Conservation (phyloP, 2,329 filamentous ascomycete species). For the Cladophialophora chaetospira region DNA sequence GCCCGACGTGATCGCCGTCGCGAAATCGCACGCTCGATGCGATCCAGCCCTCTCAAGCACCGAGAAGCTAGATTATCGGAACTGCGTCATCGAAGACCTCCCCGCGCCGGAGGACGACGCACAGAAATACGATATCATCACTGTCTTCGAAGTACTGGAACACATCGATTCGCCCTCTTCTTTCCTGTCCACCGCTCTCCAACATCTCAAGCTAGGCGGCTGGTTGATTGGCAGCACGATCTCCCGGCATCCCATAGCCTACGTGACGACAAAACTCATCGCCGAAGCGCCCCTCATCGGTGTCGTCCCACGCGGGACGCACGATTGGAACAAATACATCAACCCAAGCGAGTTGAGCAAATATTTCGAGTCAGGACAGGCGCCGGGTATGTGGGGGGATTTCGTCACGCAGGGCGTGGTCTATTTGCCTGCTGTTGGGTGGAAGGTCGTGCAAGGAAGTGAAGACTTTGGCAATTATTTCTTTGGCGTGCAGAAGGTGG, state of each 20-base stretch:
- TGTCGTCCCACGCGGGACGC: conserved; percentile 88
- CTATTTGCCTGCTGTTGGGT: conserved; percentile 87
- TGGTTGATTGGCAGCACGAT: conserved; percentile 95
- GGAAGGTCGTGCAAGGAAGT: conserved; percentile 78
- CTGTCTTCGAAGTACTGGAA: conserved; percentile 92
- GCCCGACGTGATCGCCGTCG: conserved; percentile 57
- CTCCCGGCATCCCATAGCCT: conserved; percentile 82
- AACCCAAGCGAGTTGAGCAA: conserved; percentile 73
- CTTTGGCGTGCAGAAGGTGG: conserved; percentile 71
- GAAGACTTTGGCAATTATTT: conserved; percentile 96
- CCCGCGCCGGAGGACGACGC: conserved; percentile 9
- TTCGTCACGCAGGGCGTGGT: conserved; percentile 77
- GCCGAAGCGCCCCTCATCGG: conserved; percentile 73
- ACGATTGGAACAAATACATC: conserved; percentile 96
- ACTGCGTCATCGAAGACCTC: conserved; percentile 75
- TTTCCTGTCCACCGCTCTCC: conserved; percentile 71
- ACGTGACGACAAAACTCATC: conserved; percentile 87
- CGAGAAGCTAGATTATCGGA: conserved; percentile 68
- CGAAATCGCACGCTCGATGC: conserved; percentile 70
- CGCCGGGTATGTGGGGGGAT: conserved; percentile 41
- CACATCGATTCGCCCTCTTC: conserved; percentile 76
- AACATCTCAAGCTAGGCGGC: conserved; percentile 82
- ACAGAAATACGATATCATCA: conserved; percentile 72
- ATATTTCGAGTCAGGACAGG: conserved; percentile 40
- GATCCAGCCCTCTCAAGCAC: conserved; percentile 66